phyloP scores from a whole-genome alignment of 73 alveolate species.

The Paramecium bursaria region DNA sequence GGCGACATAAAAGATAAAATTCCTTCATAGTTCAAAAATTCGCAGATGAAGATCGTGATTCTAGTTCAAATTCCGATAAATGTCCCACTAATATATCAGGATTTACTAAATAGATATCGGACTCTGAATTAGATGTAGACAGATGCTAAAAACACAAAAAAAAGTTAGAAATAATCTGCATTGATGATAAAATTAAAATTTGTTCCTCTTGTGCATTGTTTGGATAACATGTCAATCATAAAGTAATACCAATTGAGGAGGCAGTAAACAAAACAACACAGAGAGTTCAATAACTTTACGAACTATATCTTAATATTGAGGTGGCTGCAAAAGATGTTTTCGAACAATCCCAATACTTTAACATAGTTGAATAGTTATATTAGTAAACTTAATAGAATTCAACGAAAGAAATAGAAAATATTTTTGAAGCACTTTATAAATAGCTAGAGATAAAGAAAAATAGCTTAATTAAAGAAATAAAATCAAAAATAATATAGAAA shows the following conservation, averaged over 20 bases:
- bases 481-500: neutral
- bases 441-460: neutral
- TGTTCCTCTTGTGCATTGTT: constrained; percentile 91
- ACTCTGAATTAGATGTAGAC: neutral
- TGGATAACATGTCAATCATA: constrained; percentile 86
- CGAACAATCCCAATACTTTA: constrained; percentile 31
- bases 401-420: neutral
- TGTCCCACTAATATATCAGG: constrained; percentile 14
- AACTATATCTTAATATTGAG: constrained; percentile 77
- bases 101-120: neutral
- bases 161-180: constrained; percentile 84
- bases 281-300: constrained; percentile 78
- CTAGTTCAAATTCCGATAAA: neutral
- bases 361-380: constrained; percentile 26
- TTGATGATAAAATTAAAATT: constrained; percentile 83
- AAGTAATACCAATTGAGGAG: constrained; percentile 81
- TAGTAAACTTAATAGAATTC: neutral
- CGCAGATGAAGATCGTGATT: neutral
- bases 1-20: neutral
- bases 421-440: constrained; percentile 9
- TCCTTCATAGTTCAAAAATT: neutral
- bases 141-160: constrained; percentile 67
- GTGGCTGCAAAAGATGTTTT: constrained; percentile 15
- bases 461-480: neutral
- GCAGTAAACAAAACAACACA: constrained; percentile 78